phyloP scores from a whole-genome alignment of 306 rosid species.

The Rosa rugosa region DNA sequence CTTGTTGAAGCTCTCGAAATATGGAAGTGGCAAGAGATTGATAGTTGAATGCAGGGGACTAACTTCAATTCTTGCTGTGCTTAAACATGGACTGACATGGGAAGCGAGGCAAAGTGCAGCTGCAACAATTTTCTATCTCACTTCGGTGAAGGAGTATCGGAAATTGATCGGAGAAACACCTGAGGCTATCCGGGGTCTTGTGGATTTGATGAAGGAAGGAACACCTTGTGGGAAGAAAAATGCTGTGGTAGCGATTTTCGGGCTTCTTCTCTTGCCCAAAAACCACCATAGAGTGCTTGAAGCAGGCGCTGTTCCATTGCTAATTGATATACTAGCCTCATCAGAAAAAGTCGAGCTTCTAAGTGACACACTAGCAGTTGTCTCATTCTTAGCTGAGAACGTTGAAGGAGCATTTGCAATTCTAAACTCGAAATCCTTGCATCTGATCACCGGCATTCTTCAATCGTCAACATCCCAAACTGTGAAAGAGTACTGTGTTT shows the following conservation, averaged over 20 bases:
- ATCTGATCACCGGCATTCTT: conserved; percentile 32
- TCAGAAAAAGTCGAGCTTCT: conserved; percentile 47
- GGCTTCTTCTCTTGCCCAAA: conserved; percentile 46
- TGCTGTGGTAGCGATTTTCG: conserved; percentile 69
- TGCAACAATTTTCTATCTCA: conserved; percentile 64
- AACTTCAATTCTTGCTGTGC: conserved; percentile 37
- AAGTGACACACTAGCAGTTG: conserved; percentile 56
- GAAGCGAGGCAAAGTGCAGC: conserved; percentile 72
- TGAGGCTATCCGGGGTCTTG: conserved; percentile 48
- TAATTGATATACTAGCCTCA: conserved; percentile 42
- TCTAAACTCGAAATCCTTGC: conserved; percentile 31
- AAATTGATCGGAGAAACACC: conserved; percentile 57
- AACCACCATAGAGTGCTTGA: conserved; percentile 50
- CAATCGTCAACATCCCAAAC: conserved; percentile 23
- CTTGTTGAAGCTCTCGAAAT: conserved; percentile 71
- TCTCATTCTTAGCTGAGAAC: conserved; percentile 55
- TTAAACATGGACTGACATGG: conserved; percentile 46
- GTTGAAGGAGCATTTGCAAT: conserved; percentile 53
- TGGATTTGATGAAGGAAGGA: conserved; percentile 58
- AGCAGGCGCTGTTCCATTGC: conserved; percentile 51
- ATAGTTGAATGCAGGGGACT: conserved; percentile 53
- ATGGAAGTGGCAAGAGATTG: conserved; percentile 42
- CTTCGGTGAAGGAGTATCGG: conserved; percentile 50
- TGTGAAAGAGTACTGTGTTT: conserved; percentile 62
- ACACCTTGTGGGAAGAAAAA: conserved; percentile 68